Conservation (phyloP, 768 basidiomycete genomes). For the Macrolepiota dolichaula region DNA sequence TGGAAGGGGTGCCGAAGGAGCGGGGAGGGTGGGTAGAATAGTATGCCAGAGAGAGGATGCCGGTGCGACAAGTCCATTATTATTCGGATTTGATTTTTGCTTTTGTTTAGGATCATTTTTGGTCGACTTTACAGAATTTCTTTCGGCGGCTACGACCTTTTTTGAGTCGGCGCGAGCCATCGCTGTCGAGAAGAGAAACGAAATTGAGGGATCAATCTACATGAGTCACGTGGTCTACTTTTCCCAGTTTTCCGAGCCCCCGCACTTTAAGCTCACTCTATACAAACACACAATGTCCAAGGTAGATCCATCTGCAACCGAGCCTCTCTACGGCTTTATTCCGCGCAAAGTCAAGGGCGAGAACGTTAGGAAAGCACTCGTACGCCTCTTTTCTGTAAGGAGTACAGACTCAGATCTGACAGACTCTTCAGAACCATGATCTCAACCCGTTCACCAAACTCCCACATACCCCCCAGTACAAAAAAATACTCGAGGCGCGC, state of each 20-base stretch:
- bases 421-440: constrained; percentile 57
- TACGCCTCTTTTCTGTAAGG: constrained; percentile 30
- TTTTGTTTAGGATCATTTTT: neutral
- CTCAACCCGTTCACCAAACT: constrained; percentile 86
- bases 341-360: constrained; percentile 63
- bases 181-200: neutral
- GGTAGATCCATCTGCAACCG: constrained; percentile 14
- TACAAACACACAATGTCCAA: neutral
- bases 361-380: constrained; percentile 70
- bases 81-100: neutral
- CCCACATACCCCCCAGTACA: constrained; percentile 77
- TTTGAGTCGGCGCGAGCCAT: constrained; percentile 6
- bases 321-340: constrained; percentile 73
- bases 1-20: constrained; percentile 23
- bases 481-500: constrained; percentile 79
- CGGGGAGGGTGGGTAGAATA: constrained; percentile 36
- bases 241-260: neutral
- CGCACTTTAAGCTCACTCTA: no score
- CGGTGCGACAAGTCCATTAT: constrained; percentile 27
- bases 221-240: neutral
- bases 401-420: neutral
- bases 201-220: neutral
- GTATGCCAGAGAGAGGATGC: constrained; percentile 56
- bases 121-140: neutral
- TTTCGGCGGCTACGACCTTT: neutral